Evolutionary conservation across 2,329 filamentous ascomycete genomes (phyloP).

Genomic region (Chlorencoelia australis): DNA sequence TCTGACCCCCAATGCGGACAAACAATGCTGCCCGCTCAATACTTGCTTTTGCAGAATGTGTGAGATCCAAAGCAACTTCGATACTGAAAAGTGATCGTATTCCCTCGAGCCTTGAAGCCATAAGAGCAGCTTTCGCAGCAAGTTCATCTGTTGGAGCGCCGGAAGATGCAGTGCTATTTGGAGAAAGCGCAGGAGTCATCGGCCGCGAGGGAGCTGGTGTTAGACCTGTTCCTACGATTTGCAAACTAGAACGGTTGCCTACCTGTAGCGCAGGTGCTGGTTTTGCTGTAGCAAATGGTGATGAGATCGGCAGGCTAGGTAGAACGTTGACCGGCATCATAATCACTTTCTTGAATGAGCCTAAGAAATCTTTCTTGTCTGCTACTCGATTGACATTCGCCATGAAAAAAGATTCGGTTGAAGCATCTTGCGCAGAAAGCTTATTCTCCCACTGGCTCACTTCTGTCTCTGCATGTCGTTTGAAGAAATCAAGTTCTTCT

Average conservation of each 20-base stretch:
- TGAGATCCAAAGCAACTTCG: conserved; percentile 81
- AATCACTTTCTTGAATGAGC: conserved; percentile 94
- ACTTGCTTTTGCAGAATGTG: conserved; percentile 79
- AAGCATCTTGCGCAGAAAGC: conserved; percentile 80
- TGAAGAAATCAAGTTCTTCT: conserved; percentile 84
- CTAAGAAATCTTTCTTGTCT: conserved; percentile 92
- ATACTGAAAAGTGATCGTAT: conserved; percentile 95
- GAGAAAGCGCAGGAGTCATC: conserved; percentile 36
- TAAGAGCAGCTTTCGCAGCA: conserved; percentile 93
- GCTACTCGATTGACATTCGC: conserved; percentile 87
- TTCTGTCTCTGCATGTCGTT: conserved; percentile 61
- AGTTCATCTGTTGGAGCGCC: conserved; percentile 83
- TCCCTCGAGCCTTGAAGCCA: conserved; percentile 88
- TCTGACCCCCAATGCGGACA: conserved; percentile 67
- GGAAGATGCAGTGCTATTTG: conserved; percentile 31
- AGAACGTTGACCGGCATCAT: conserved; percentile 97
- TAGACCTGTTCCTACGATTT: conserved; percentile 15
- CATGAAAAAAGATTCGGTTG: conserved; percentile 91
- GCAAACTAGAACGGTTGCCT: conserved; percentile 20
- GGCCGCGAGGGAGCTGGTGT: conserved; percentile 34
- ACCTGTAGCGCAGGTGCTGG: conserved; percentile 22
- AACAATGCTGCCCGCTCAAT: conserved; percentile 80
- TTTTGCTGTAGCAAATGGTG: conserved; percentile 39
- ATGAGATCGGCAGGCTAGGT: conserved; percentile 53
- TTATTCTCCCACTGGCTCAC: conserved; percentile 87